A percentile compares a stretch with the other conserved stretches of the same genome.
Conservation (phyloP, 2,329 filamentous ascomycete genomes). For the Calonectria pteridis region DNA sequence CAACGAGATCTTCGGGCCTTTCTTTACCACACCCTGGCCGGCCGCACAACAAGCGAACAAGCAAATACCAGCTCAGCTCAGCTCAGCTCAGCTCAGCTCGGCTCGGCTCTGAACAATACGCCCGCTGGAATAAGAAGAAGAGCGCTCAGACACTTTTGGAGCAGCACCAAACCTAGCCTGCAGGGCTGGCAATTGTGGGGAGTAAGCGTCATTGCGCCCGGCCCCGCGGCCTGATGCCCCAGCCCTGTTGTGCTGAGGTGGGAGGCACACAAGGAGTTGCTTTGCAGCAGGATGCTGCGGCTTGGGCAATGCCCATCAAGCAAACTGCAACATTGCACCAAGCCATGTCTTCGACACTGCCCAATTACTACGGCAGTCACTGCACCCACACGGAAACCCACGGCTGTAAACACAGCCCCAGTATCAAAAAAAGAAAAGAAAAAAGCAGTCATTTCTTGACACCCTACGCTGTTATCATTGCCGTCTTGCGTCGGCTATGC, state of each 20-base stretch:
- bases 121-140: background rate
- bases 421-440: background rate
- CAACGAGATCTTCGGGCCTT: background rate
- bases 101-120: background rate
- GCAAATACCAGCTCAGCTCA: background rate
- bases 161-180: background rate
- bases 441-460: too few species aligned
- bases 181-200: background rate
- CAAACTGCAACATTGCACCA: background rate
- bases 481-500: background rate
- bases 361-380: background rate
- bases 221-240: background rate
- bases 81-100: background rate
- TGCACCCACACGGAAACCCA: background rate
- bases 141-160: background rate
- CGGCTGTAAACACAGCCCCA: background rate
- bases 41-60: background rate
- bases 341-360: background rate
- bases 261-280: background rate
- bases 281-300: background rate
- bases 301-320: background rate
- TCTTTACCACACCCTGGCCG: background rate
- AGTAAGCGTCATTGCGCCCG: background rate
- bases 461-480: too few species aligned
- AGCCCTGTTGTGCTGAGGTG: background rate